Base-by-base conservation (phyloP, 2,329 filamentous ascomycete species). In the Alternaria metachromatica region DNA sequence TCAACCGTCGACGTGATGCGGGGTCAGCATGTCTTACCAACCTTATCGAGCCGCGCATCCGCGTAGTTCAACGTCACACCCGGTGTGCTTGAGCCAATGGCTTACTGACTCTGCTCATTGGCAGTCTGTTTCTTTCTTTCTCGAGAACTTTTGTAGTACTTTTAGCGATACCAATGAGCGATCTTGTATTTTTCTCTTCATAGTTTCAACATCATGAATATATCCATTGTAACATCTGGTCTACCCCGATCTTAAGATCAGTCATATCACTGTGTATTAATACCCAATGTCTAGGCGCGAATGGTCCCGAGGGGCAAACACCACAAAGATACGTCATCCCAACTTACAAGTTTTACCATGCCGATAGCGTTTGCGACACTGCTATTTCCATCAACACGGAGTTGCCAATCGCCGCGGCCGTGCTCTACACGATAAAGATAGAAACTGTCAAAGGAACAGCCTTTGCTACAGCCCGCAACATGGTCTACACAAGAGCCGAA, bases 21-120 rank as follows among this genome's bases (percentile, higher is more conserved):
- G 56, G 49, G 56, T 60, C 33, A 60, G 33, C 56, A 45, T 60
- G 60, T 55, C 45, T 63, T 23, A 51, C 33, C 23, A 26, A 44
- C n/a, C 45, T 41, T 37, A n/a, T 51, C 46, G 30, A 51, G 49
- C 33, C 33, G 30, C 21, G 33, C 50, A 63, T 49, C 33, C 59
- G 28, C 55, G 28, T 12, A 20, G 37, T 28, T 18, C 53, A 58
- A 26, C 13, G 43, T 44, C 20, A 58, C 44, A 59, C 37, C 50
- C 21, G 20, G n/a, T 23, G 26, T 21, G 26, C 21, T 25, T 6
- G 26, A 55, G 56, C 60, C 56, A 55, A 48, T 55, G 13, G 49
- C 20, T 3, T 21, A 4, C 10, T 8, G 25, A 8, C 13, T 6
- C 13, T 53, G 49, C 20, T 28, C 10, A 20, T 41, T 4, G 46